A percentile compares a stretch with the other conserved stretches of the same genome.
Evolutionary conservation across 192 early-diverging fungal genomes (phyloP).

Genomic region (Spizellomyces sp.): DNA sequence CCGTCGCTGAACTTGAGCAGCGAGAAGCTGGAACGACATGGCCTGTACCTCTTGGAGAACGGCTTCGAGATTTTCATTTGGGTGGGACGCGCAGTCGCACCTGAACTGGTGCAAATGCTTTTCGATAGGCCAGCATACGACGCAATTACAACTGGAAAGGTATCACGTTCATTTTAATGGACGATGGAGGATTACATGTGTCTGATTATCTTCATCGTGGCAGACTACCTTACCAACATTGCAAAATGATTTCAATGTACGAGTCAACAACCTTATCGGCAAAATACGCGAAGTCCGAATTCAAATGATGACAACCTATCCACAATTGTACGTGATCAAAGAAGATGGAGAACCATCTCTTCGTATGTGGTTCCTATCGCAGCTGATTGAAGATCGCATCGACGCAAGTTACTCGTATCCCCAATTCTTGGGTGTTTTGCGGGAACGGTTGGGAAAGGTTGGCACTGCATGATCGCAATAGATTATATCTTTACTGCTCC

Average conservation of each 20-base stretch:
- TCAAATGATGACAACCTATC: slow-evolving; percentile 61
- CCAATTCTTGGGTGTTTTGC: slow-evolving; percentile 46
- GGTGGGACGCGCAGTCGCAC: slow-evolving; percentile 78
- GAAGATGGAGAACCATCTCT: slow-evolving; percentile 87
- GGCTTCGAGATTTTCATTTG: slow-evolving; percentile 85
- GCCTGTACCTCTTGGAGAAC: slow-evolving; percentile 85
- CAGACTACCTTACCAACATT: slow-evolving; percentile 68
- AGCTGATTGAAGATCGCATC: slow-evolving; percentile 91
- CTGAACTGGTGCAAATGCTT: slow-evolving; percentile 73
- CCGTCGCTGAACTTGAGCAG: slow-evolving; percentile 76
- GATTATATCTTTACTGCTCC: too few relatives aligned
- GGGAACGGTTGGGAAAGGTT: slow-evolving; percentile 23
- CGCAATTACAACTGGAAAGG: slow-evolving; percentile 76
- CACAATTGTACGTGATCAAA: slow-evolving; percentile 82
- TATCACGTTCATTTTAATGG: slow-evolving; percentile 31
- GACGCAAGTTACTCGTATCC: slow-evolving; percentile 61
- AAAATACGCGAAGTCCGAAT: slow-evolving; percentile 71
- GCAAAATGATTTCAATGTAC: slow-evolving; percentile 73
- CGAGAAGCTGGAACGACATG: slow-evolving; percentile 82
- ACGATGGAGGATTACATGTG: background rate
- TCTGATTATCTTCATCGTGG: slow-evolving; percentile 6
- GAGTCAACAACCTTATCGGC: slow-evolving; percentile 75
- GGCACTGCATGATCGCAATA: background rate
- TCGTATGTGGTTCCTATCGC: slow-evolving; percentile 82
- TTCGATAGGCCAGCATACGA: slow-evolving; percentile 80